Percentiles rank a stretch among this genome's conserved stretches.
Conservation (phyloP, 805 yeast species). For the Brettanomyces custersianus region DNA sequence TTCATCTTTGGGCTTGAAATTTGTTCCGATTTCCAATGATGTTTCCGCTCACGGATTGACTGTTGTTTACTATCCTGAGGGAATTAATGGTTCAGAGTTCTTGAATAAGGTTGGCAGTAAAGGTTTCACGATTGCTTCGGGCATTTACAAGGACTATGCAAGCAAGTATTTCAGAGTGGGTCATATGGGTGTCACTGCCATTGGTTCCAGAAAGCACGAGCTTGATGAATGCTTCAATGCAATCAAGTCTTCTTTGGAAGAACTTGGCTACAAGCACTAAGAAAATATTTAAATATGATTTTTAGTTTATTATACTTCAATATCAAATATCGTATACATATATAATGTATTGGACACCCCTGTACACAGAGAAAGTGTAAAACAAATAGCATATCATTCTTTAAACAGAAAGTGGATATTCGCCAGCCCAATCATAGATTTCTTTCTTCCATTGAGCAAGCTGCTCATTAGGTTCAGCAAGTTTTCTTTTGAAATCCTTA, state of each 20-base stretch:
- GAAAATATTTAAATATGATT: not conserved
- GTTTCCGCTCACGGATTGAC: constrained; percentile 85
- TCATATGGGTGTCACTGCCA: constrained; percentile 85
- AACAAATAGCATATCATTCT: not conserved
- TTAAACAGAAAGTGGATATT: constrained; percentile 61
- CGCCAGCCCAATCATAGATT: constrained; percentile 86
- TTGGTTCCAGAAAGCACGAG: constrained; percentile 46
- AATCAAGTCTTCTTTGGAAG: constrained; percentile 33
- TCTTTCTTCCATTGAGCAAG: constrained; percentile 63
- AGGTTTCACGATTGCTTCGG: constrained; percentile 80
- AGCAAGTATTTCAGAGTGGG: constrained; percentile 88
- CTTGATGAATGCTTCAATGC: constrained; percentile 40
- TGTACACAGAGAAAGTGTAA: too few species aligned
- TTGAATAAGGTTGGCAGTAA: constrained; percentile 47
- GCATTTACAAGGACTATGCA: constrained; percentile 73
- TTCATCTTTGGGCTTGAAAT: constrained; percentile 51
- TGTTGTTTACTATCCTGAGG: constrained; percentile 76
- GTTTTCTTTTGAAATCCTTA: constrained; percentile 87
- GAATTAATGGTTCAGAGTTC: constrained; percentile 59
- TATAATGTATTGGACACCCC: too few species aligned
- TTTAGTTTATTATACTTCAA: not conserved
- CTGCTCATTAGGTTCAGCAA: constrained; percentile 63
- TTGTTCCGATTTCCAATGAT: constrained; percentile 48
- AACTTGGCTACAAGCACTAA: constrained; percentile 32
- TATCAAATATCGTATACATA: not conserved